phyloP scores from a whole-genome alignment of 208 protist species.

The Angomonas desouzai region DNA sequence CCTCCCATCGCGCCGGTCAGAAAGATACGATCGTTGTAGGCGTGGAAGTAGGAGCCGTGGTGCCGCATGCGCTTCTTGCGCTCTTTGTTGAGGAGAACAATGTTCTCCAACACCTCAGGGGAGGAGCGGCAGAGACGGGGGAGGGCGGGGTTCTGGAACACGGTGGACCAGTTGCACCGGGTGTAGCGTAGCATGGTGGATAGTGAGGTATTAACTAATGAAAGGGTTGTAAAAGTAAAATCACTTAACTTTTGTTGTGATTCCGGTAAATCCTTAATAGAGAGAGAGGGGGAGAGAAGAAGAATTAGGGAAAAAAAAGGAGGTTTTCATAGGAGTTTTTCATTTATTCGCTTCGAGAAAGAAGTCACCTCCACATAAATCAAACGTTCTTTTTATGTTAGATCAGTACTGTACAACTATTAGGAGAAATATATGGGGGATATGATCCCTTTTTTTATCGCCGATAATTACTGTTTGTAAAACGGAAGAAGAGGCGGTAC shows the following conservation, averaged over 20 bases:
- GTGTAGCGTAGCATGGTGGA: background rate
- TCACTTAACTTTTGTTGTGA: too few relatives aligned
- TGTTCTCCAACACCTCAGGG: conserved; percentile 57
- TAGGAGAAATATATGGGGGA: conserved; percentile 15
- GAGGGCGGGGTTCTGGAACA: conserved; percentile 36
- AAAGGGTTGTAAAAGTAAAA: background rate
- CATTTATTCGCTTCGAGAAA: background rate
- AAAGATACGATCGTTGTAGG: conserved; percentile 67
- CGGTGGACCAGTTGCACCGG: background rate
- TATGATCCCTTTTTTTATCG: too few relatives aligned
- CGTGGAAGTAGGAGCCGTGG: conserved; percentile 55
- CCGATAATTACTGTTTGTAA: conserved; percentile 85
- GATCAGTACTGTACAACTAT: conserved; percentile 5
- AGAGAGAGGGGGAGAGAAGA: background rate
- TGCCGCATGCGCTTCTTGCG: conserved; percentile 73
- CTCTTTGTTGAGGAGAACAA: conserved; percentile 57
- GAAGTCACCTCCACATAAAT: too few relatives aligned
- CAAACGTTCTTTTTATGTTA: conserved; percentile 3
- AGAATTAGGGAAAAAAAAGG: conserved; percentile 1
- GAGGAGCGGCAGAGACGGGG: conserved; percentile 68
- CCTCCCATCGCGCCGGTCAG: conserved; percentile 48
- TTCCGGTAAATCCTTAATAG: background rate
- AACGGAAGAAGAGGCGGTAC: conserved; percentile 83
- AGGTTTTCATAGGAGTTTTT: background rate
- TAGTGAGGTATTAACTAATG: background rate